Evolutionary conservation across 139 green algal genomes (phyloP).

Genomic region (Penium margaritaceum): DNA sequence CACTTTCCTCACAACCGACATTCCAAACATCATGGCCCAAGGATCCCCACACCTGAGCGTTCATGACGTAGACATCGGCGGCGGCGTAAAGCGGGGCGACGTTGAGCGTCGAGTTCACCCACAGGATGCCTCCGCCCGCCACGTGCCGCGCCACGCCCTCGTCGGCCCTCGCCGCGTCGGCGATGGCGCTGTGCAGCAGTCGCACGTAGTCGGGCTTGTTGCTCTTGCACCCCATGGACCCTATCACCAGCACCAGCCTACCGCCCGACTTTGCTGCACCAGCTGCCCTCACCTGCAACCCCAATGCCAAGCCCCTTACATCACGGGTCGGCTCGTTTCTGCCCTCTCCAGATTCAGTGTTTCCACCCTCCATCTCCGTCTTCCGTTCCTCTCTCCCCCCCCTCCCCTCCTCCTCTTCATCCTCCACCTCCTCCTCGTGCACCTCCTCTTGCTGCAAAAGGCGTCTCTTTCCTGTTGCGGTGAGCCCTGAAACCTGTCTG

Average conservation of each 20-base stretch:
- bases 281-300: too few relatives aligned
- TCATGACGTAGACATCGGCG: slow-evolving; percentile 37
- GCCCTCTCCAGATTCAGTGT: too few relatives aligned
- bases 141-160: not conserved
- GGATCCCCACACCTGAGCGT: slow-evolving; percentile 39
- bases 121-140: slow-evolving; percentile 15
- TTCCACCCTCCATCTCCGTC: not conserved
- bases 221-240: slow-evolving; percentile 32
- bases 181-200: not conserved
- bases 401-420: not conserved
- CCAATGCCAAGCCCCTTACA: not conserved
- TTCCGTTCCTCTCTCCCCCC: not conserved
- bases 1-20: too few relatives aligned
- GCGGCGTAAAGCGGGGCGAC: slow-evolving; percentile 28
- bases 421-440: not conserved
- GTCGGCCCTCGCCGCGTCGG: not conserved
- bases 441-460: not conserved
- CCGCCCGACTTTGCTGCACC: not conserved
- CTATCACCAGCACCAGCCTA: slow-evolving; percentile 23
- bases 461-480: not conserved
- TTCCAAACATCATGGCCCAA: too few relatives aligned
- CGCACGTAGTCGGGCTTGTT: slow-evolving; percentile 33
- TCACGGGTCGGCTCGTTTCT: too few relatives aligned
- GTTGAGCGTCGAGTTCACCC: slow-evolving; percentile 17
- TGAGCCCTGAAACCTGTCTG: too few relatives aligned